Evolutionary conservation across 495 filamentous ascomycete genomes (phyloP).

Genomic region (Penicillium soppii): DNA sequence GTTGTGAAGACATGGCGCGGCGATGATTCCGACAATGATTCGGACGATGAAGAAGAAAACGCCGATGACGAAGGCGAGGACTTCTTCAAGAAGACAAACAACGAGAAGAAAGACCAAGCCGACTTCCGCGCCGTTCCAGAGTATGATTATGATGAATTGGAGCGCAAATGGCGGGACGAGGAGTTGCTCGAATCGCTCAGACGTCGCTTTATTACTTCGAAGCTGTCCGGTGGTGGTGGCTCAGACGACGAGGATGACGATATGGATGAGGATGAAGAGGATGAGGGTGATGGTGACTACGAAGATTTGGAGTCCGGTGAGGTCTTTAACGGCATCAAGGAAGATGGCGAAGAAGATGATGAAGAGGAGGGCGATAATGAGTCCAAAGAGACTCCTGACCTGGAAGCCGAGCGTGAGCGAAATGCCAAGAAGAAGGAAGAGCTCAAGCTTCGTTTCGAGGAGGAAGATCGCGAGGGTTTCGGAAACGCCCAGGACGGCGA

Average conservation of each 20-base stretch:
- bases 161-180: constrained; percentile 79
- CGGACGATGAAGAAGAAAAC: constrained; percentile 45
- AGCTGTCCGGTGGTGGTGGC: constrained; percentile 47
- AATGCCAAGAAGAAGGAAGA: constrained; percentile 94
- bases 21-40: constrained; percentile 38
- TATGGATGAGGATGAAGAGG: constrained; percentile 53
- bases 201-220: constrained; percentile 69
- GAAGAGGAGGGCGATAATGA: constrained; percentile 26
- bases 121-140: constrained; percentile 77
- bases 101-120: constrained; percentile 57
- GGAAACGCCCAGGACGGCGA: constrained; percentile 77
- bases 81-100: constrained; percentile 78
- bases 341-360: constrained; percentile 29
- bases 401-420: constrained; percentile 83
- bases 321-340: constrained; percentile 42
- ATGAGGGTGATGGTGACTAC: constrained; percentile 85
- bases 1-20: constrained; percentile 80
- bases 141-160: constrained; percentile 77
- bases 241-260: constrained; percentile 45
- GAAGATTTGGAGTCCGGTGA: constrained; percentile 86
- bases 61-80: constrained; percentile 70
- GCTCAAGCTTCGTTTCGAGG: constrained; percentile 89
- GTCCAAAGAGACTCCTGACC: constrained; percentile 38
- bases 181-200: constrained; percentile 74
- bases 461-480: constrained; percentile 93